Evolutionary conservation across 2,329 filamentous ascomycete species (phyloP).

Genomic region (Neonectria ditissima): DNA sequence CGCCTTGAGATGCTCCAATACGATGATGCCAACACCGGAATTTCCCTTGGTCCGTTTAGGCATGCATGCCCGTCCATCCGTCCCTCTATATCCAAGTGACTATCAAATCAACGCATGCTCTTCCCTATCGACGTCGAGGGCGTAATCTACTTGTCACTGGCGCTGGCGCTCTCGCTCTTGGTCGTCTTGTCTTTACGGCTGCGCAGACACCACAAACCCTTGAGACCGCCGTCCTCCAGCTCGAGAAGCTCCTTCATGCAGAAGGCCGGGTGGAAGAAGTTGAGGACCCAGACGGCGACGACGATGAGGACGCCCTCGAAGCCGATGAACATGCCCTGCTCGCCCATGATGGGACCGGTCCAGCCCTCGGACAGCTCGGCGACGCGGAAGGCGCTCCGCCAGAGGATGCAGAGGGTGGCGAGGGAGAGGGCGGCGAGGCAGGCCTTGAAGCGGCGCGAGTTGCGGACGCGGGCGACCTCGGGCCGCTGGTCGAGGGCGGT

Average conservation of each 20-base stretch:
- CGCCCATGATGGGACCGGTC: conserved; percentile 66
- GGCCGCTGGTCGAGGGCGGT: conserved; percentile 55
- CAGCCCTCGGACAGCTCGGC: conserved; percentile 75
- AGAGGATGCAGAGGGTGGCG: conserved; percentile 72
- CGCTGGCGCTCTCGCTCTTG: conserved; percentile 27
- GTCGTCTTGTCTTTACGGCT: conserved; percentile 24
- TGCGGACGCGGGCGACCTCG: conserved; percentile 51
- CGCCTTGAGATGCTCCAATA: neutral
- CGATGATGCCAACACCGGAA: neutral
- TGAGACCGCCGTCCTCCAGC: conserved; percentile 40
- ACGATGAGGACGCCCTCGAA: conserved; percentile 68
- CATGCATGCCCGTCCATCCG: neutral
- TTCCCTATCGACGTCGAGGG: neutral
- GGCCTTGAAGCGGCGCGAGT: conserved; percentile 59
- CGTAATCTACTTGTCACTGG: conserved; percentile 17
- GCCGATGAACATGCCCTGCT: conserved; percentile 67
- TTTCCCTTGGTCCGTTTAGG: neutral
- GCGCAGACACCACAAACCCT: conserved; percentile 44
- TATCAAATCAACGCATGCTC: neutral
- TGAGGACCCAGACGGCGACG: conserved; percentile 59
- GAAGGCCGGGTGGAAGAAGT: conserved; percentile 51
- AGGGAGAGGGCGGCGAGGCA: conserved; percentile 68
- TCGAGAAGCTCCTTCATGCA: conserved; percentile 47
- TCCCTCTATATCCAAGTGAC: neutral
- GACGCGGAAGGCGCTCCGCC: conserved; percentile 73